Conservation (phyloP, 768 basidiomycete species). For the Rhizopogon vinicolor region DNA sequence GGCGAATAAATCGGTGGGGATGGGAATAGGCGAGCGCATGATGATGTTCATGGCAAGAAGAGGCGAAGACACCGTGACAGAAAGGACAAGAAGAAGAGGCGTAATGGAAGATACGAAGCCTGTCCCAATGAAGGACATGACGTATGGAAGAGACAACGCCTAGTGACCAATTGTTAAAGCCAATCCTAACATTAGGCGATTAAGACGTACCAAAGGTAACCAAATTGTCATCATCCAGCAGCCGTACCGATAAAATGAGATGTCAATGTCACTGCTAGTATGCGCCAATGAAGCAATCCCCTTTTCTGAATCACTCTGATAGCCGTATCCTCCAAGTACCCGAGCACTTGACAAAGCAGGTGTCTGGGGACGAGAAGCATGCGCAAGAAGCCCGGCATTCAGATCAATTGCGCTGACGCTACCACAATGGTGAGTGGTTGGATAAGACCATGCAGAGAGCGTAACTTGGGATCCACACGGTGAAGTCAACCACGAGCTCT, state of each 20-base stretch:
- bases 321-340: slow-evolving; percentile 69
- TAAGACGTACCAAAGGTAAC: slow-evolving; percentile 58
- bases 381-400: slow-evolving; percentile 36
- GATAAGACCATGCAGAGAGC: slow-evolving; percentile 66
- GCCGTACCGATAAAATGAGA: slow-evolving; percentile 49
- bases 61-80: slow-evolving; percentile 65
- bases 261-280: slow-evolving; percentile 44
- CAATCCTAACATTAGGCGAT: not conserved
- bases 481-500: slow-evolving; percentile 73
- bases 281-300: slow-evolving; percentile 43
- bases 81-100: slow-evolving; percentile 53
- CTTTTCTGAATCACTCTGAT: slow-evolving; percentile 53
- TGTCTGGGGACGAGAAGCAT: slow-evolving; percentile 42
- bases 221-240: slow-evolving; percentile 68
- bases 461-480: slow-evolving; percentile 53
- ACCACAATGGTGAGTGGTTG: slow-evolving; percentile 34
- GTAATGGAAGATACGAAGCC: slow-evolving; percentile 33
- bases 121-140: slow-evolving; percentile 36
- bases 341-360: slow-evolving; percentile 54
- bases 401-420: slow-evolving; percentile 39
- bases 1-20: slow-evolving; percentile 64
- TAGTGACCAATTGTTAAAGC: slow-evolving; percentile 19
- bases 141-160: slow-evolving; percentile 62
- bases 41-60: slow-evolving; percentile 59
- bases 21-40: slow-evolving; percentile 57